Base-by-base conservation (phyloP, 2,329 filamentous ascomycete species). In the Fusarium zealandicum region DNA sequence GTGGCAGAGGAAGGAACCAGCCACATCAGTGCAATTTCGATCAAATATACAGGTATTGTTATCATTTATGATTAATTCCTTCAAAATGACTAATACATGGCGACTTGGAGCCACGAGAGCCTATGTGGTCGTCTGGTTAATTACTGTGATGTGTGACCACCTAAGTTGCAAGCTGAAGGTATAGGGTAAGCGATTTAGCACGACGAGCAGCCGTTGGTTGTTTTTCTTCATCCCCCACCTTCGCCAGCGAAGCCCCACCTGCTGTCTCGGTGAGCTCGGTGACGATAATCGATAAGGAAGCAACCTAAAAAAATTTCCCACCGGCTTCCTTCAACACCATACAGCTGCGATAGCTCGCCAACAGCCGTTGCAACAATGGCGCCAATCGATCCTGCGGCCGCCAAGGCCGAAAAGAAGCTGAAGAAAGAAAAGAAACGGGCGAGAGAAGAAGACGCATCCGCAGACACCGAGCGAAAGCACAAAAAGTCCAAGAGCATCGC, bases 401-500 rank as follows among this genome's bases (percentile, higher is more conserved):
- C 64, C 18, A 76, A 71, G 57, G 54, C 70, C 18, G 75, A 77
- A 6, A 77, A 77, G 66, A 76, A 76, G 57, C 65, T 66, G 43
- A 77, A 73, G 44, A 76, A 75, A 53, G 70, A 78, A 38, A 79
- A 79, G 70, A 80, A 80, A 71, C 75, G 78, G 36, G 67, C 72
- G 6, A 70, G 78, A 36, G 78, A 80, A 41, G 77, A 80, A 20
- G 77, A 80, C 32, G 65, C 62, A 16, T 51, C 60, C 7, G 72
- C 70, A 33, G 72, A 74, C 39, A 67, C 69, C 30, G 78, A 80
- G 54, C 76, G 76, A 65, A 80, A 78, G 68, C 73, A 79, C 64
- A 82, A 82, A 63, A 80, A 78, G 54, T 78, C 79, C 5, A 81
- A 80, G 69, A 79, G 73, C 74, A 75, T 75, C 68, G 75, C 67